A percentile compares a stretch with the other conserved stretches of the same genome.
phyloP scores from a whole-genome alignment of 164 flowering plant species.

The Amborella trichopoda region DNA sequence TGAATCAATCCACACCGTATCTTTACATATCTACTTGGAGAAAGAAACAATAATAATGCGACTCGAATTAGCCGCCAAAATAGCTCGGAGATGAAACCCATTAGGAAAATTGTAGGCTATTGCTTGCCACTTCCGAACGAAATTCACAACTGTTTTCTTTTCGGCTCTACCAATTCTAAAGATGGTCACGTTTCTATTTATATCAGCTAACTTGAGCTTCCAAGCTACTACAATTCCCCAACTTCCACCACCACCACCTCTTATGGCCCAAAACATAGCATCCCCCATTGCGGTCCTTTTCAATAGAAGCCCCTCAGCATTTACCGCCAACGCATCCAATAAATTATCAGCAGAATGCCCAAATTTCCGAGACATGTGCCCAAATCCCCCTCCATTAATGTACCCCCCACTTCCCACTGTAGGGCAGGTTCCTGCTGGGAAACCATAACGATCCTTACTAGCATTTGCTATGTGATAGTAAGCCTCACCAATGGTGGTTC shows the following conservation, averaged over 20 bases:
- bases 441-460: slow-evolving; percentile 7
- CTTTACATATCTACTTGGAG: background rate
- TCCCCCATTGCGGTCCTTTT: slow-evolving; percentile 12
- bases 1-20: background rate
- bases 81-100: slow-evolving; percentile 7
- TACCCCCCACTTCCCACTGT: slow-evolving; percentile 12
- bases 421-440: slow-evolving; percentile 11
- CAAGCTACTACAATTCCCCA: slow-evolving; percentile 12
- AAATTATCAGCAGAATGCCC: slow-evolving; percentile 13
- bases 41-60: background rate
- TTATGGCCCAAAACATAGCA: slow-evolving; percentile 16
- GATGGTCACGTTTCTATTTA: slow-evolving; percentile 6
- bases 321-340: slow-evolving; percentile 9
- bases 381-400: slow-evolving; percentile 12
- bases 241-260: slow-evolving; percentile 15
- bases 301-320: slow-evolving; percentile 4
- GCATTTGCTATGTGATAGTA: slow-evolving; percentile 7
- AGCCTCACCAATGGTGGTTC: slow-evolving; percentile 10
- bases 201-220: slow-evolving; percentile 7
- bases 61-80: too few relatives aligned
- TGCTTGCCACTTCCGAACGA: slow-evolving; percentile 11
- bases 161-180: slow-evolving; percentile 2
- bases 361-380: slow-evolving; percentile 7
- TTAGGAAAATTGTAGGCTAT: slow-evolving; percentile 7
- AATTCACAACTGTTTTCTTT: background rate